Evolutionary conservation across 2,329 filamentous ascomycete species (phyloP), one percentile per base, ranked within the genome.

Genomic region (Paecilomyces formosus): DNA sequence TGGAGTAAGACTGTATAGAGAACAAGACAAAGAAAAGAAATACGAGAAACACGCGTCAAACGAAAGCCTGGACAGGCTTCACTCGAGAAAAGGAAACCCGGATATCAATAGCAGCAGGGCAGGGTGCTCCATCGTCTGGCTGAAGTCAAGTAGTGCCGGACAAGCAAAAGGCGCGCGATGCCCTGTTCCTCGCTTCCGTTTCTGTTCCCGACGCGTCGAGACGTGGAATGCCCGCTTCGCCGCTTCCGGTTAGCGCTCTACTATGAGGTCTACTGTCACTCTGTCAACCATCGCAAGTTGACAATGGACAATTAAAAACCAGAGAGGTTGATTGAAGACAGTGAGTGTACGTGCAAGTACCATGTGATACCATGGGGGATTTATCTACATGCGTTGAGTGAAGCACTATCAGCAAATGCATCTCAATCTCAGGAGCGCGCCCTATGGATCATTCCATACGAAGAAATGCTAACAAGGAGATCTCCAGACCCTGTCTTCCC

Each of bases 11-110:
- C 24, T 56, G 55, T 51, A 60, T 57, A 62, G 59, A 63, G 62
- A 66, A 53, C 55, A 52, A 60, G 61, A 62, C 64, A 60, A 61
- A 62, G 65, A 33, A 61, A 64, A 60, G 61, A 63, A 66, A 33
- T 6, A 18, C 24, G 11, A 54, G 22, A 28, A 55, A 45, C 53
- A 58, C 53, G n/a, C 39, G 24, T 53, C 39, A 45, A 45, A 52
- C 15, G 13, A 26, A n/a, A 52, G 50, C 50, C 50, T 26, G 11
- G 21, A 7, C 13, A 52, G 50, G 50, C 50, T 26, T 52, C 50
- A 22, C 21, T 24, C 13, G 24, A 52, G 50, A 52, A 52, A 52
- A 3, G 15, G 22, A 52, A 28, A 24, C 21, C 22, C 11, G 22
- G 26, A 52, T 52, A 52, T 52, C 50, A 52, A 52, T 52, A 45